Evolutionary conservation across 1,284 basidiomycete genomes (phyloP).

Genomic region (Cryptococcus floricola): DNA sequence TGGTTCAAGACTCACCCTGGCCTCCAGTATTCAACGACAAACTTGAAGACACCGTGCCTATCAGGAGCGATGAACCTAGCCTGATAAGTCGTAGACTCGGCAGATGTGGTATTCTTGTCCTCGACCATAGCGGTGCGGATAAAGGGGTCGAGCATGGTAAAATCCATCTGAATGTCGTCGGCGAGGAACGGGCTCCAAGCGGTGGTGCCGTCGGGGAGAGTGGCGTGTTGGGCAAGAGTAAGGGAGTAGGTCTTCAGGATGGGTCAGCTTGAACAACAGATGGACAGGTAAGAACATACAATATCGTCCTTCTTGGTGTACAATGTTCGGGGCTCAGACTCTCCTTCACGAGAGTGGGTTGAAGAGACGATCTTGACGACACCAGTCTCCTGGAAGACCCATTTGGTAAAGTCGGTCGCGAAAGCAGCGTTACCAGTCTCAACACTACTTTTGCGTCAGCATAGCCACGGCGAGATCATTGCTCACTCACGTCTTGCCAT

Average conservation of each 20-base stretch:
- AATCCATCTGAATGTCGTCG: constrained; percentile 82
- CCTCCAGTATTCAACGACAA: constrained; percentile 81
- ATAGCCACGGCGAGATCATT: background rate
- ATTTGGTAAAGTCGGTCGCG: constrained; percentile 68
- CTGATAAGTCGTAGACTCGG: constrained; percentile 56
- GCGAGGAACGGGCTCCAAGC: constrained; percentile 69
- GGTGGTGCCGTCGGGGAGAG: constrained; percentile 29
- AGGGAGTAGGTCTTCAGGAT: constrained; percentile 65
- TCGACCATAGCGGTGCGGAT: constrained; percentile 68
- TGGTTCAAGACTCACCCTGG: constrained; percentile 59
- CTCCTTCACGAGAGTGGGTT: constrained; percentile 67
- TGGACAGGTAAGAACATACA: constrained; percentile 52
- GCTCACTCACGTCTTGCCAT: constrained; percentile 24
- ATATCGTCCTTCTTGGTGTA: constrained; percentile 88
- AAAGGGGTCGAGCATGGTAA: constrained; percentile 97
- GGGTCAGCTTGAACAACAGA: background rate
- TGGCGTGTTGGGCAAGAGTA: constrained; percentile 49
- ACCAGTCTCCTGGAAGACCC: constrained; percentile 85
- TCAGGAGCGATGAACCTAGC: constrained; percentile 83
- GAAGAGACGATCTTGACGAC: constrained; percentile 74
- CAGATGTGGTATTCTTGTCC: constrained; percentile 25
- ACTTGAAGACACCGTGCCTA: constrained; percentile 96
- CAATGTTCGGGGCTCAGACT: constrained; percentile 55
- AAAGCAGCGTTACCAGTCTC: constrained; percentile 73
- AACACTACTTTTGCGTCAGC: constrained; percentile 29